Evolutionary conservation across 2,329 filamentous ascomycete genomes (phyloP).

Genomic region (Ophiosphaerella narmari): DNA sequence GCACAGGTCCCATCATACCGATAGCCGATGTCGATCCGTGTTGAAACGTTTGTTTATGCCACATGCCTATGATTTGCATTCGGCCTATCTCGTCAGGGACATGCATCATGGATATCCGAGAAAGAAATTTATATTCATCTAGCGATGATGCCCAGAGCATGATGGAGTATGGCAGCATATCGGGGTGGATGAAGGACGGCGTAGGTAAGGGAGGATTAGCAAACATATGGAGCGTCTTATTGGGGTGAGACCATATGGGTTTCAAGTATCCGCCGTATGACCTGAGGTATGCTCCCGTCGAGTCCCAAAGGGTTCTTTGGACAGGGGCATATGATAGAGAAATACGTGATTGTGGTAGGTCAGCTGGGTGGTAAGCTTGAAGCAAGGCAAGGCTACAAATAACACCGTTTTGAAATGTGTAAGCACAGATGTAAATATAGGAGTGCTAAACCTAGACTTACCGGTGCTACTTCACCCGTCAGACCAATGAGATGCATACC

Average conservation of each 20-base stretch:
- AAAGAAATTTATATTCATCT: neutral
- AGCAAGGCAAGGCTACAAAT: slow-evolving; percentile 15
- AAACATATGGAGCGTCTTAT: neutral
- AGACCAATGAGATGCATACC: slow-evolving; percentile 15
- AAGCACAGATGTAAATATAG: neutral
- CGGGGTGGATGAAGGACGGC: slow-evolving; percentile 2
- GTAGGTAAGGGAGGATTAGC: neutral
- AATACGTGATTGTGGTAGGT: neutral
- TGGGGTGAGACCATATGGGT: slow-evolving; percentile 6
- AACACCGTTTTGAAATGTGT: slow-evolving; percentile 7
- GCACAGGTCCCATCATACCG: neutral
- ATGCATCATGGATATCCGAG: slow-evolving; percentile 7
- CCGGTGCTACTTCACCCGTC: slow-evolving; percentile 6
- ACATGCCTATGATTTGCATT: neutral
- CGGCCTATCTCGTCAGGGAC: neutral
- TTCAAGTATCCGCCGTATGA: neutral
- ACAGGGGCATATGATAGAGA: neutral
- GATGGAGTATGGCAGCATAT: slow-evolving; percentile 8
- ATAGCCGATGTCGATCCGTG: neutral
- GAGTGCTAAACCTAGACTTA: slow-evolving; percentile 3
- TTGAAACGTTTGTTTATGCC: neutral
- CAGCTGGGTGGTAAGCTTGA: slow-evolving; percentile 7
- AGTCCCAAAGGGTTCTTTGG: slow-evolving; percentile 8
- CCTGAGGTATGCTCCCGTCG: neutral
- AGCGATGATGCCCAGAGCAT: slow-evolving; percentile 13